Conservation (phyloP, 768 basidiomycete species). For the Chalciporus sphaerocephalus region DNA sequence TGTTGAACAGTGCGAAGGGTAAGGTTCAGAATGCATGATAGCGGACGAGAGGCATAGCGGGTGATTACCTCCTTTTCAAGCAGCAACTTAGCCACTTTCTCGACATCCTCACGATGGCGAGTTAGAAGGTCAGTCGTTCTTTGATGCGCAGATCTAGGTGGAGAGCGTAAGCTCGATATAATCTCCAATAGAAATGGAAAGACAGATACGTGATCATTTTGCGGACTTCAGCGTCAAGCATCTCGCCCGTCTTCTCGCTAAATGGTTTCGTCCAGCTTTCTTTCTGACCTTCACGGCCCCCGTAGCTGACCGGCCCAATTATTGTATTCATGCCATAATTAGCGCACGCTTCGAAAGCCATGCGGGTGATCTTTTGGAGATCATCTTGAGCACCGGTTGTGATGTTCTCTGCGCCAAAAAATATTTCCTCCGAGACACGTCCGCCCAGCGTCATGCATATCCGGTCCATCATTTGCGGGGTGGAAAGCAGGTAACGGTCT, state of each 20-base stretch:
- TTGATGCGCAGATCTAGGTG: constrained; percentile 63
- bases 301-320: constrained; percentile 96
- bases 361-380: constrained; percentile 93
- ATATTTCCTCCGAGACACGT: constrained; percentile 96
- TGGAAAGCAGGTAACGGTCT: constrained; percentile 92
- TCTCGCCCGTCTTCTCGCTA: constrained; percentile 94
- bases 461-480: constrained; percentile 89
- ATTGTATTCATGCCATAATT: constrained; percentile 96
- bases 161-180: constrained; percentile 7
- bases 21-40: neutral
- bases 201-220: constrained; percentile 84
- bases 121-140: constrained; percentile 80
- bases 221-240: constrained; percentile 86
- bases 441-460: constrained; percentile 99
- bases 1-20: constrained; percentile 26
- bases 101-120: constrained; percentile 79
- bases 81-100: constrained; percentile 86
- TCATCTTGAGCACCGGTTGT: constrained; percentile 99
- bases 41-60: constrained; percentile 47
- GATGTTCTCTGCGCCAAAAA: constrained; percentile 87
- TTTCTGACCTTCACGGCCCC: constrained; percentile 76
- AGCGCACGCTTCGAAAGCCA: constrained; percentile 94
- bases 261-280: constrained; percentile 97
- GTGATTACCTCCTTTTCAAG: constrained; percentile 96
- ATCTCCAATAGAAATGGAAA: constrained; percentile 1